Base-by-base conservation (phyloP, 2,329 filamentous ascomycete genomes). In the Sporothrix schenckii region DNA sequence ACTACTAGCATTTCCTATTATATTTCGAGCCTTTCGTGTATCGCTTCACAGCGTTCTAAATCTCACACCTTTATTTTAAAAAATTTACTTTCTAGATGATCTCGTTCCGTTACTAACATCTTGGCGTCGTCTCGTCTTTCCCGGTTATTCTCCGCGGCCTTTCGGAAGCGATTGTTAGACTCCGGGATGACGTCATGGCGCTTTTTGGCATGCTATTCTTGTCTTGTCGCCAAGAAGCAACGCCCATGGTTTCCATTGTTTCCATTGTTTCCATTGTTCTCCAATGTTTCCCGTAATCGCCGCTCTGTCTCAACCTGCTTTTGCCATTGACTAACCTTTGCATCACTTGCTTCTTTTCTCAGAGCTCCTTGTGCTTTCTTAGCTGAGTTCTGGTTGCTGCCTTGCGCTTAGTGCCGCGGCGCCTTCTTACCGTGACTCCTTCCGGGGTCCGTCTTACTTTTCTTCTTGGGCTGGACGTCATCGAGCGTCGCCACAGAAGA, bases 261-360 rank as follows among this genome's bases (percentile, higher is more conserved):
- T 14, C 41, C 41, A 44, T 44, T 11, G 41, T 44, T 44, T 3
- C 11, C 41, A 34, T 7, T 34, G 30, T 34, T 34, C 34, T 34
- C 34, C 56, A 41, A 41, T 60, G 56, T 41, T 44, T 19, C 54
- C 56, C 21, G 14, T 27, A 27, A 27, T 63, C 58, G 58, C 39
- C 41, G 41, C 16, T 44, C 11, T 16, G 10, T 9, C 58, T 63
- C 47, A 19, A 14, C 11, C 4, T 19, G 54, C 54, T 47, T 21
- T 63, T 39, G n/a, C 5, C 39, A 63, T 47, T 47, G 39, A 47
- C 21, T 47, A 47, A 11, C 58, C 58, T 47, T 47, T 61, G 58
- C 54, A 58, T 13, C 30, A 6, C 54, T 9, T 58, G 30, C 9
- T 47, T 47, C 39, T 47, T 16, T 61, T 61, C 54, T 58, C 39